Conservation (phyloP, 2,329 filamentous ascomycete genomes). For the Nothophoma quercina region DNA sequence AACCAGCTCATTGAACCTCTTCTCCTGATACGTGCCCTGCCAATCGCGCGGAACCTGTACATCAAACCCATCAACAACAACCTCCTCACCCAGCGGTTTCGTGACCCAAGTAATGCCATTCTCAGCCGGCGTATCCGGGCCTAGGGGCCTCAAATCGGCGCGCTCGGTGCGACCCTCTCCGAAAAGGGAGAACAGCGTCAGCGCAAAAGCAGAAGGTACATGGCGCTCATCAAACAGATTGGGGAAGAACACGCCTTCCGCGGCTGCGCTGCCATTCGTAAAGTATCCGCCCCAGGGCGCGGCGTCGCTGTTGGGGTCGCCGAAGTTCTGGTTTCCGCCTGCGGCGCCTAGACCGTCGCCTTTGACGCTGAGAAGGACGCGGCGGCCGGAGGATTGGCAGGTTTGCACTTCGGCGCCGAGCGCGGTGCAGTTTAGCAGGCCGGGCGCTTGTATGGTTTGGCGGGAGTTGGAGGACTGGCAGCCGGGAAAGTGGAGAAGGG, state of each 20-base stretch:
- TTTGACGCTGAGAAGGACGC: slow-evolving; percentile 51
- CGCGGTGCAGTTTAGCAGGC: slow-evolving; percentile 48
- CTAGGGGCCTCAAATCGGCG: slow-evolving; percentile 35
- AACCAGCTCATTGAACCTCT: slow-evolving; percentile 26
- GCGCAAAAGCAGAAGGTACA: slow-evolving; percentile 26
- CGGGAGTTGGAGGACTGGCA: slow-evolving; percentile 40
- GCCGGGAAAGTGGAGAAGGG: slow-evolving; percentile 44
- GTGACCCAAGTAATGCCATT: slow-evolving; percentile 23
- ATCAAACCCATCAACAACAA: slow-evolving; percentile 41
- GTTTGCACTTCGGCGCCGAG: slow-evolving; percentile 43
- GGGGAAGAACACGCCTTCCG: slow-evolving; percentile 12
- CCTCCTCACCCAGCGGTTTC: slow-evolving; percentile 36
- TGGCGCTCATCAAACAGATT: slow-evolving; percentile 35
- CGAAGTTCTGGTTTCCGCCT: slow-evolving; percentile 25
- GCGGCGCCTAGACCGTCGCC: slow-evolving; percentile 38
- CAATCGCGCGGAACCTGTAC: slow-evolving; percentile 35
- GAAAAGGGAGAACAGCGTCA: slow-evolving; percentile 38
- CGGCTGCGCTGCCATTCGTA: neutral
- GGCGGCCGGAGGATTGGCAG: slow-evolving; percentile 52
- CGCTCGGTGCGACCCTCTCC: slow-evolving; percentile 35
- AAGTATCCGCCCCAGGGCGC: slow-evolving; percentile 23
- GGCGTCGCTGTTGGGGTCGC: slow-evolving; percentile 7
- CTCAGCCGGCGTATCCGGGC: slow-evolving; percentile 24
- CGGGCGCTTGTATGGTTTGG: slow-evolving; percentile 47
- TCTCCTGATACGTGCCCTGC: slow-evolving; percentile 34